These are phyloP conservation scores for Gigaspora rosea DNA, from an alignment of 192 early-diverging fungal genomes.

Conservation along the genomic window DNA sequence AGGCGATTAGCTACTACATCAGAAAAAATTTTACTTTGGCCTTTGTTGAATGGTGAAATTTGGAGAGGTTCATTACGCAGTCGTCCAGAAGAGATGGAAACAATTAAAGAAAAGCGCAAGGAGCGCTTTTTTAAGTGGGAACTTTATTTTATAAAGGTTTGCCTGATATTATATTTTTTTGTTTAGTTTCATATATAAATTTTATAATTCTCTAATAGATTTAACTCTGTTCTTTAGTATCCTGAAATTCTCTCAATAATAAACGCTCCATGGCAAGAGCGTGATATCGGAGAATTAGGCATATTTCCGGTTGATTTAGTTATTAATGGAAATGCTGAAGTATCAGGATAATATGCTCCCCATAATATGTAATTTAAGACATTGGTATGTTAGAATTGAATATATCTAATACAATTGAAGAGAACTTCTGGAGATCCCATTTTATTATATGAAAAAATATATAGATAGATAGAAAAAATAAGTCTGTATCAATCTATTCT, in stretches of 20 bases:
- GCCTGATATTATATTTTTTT: not conserved
- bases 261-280: not conserved
- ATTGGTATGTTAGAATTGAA: too few relatives aligned
- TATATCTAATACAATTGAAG: too few relatives aligned
- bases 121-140: not conserved
- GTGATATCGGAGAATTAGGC: not conserved
- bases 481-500: too few relatives aligned
- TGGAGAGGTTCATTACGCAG: not conserved
- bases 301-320: not conserved
- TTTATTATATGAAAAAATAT: too few relatives aligned
- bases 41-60: not conserved
- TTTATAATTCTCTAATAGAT: not conserved
- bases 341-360: too few relatives aligned
- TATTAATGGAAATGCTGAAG: not conserved
- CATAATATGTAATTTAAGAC: too few relatives aligned
- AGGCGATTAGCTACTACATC: not conserved
- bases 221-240: not conserved
- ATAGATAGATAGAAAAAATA: too few relatives aligned
- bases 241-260: not conserved
- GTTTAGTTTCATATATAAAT: not conserved
- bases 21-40: slow-evolving; percentile 12
- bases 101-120: not conserved
- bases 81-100: not conserved
- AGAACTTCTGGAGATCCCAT: too few relatives aligned
- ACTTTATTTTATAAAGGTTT: slow-evolving; percentile 16